These are phyloP conservation scores for Fomitopsis schrenkii DNA, from an alignment of 1,284 basidiomycete species.

Conservation along the genomic window DNA sequence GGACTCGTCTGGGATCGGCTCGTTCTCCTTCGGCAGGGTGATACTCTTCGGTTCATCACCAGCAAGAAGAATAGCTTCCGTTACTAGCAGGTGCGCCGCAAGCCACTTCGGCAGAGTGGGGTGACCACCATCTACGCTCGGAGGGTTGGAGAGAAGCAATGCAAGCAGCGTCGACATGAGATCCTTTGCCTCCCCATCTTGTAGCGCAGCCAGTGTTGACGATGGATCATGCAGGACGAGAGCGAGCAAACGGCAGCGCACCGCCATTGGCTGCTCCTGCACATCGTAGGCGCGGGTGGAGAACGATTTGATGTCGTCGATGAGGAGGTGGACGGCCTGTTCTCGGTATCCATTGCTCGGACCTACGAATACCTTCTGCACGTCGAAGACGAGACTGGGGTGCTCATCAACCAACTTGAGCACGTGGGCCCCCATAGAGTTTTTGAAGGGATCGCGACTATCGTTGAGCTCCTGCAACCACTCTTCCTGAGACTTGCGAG, in stretches of 20 bases:
- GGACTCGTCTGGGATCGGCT: slow-evolving; percentile 50
- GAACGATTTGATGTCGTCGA: slow-evolving; percentile 71
- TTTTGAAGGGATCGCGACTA: slow-evolving; percentile 64
- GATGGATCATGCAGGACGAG: slow-evolving; percentile 77
- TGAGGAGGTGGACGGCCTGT: slow-evolving; percentile 58
- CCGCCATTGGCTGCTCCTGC: slow-evolving; percentile 71
- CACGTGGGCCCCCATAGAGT: slow-evolving; percentile 63
- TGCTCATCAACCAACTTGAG: slow-evolving; percentile 85
- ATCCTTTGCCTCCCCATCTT: slow-evolving; percentile 40
- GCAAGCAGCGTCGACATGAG: slow-evolving; percentile 66
- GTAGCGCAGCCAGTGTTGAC: slow-evolving; percentile 43
- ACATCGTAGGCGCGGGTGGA: slow-evolving; percentile 61
- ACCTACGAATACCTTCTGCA: slow-evolving; percentile 77
- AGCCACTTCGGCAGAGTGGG: slow-evolving; percentile 76
- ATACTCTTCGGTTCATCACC: slow-evolving; percentile 69
- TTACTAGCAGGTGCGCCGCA: slow-evolving; percentile 75
- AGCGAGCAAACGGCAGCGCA: slow-evolving; percentile 83
- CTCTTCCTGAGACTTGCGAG: slow-evolving; percentile 48
- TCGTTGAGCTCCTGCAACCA: slow-evolving; percentile 63
- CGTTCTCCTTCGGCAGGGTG: slow-evolving; percentile 62
- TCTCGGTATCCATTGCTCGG: slow-evolving; percentile 55
- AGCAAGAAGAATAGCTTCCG: slow-evolving; percentile 76
- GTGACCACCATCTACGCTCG: slow-evolving; percentile 46
- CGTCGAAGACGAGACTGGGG: slow-evolving; percentile 85
- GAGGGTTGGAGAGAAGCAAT: slow-evolving; percentile 56